Percentiles rank a stretch among this genome's conserved stretches.
phyloP scores from a whole-genome alignment of 164 flowering plant genomes.

The Magnolia kwangsiensis region DNA sequence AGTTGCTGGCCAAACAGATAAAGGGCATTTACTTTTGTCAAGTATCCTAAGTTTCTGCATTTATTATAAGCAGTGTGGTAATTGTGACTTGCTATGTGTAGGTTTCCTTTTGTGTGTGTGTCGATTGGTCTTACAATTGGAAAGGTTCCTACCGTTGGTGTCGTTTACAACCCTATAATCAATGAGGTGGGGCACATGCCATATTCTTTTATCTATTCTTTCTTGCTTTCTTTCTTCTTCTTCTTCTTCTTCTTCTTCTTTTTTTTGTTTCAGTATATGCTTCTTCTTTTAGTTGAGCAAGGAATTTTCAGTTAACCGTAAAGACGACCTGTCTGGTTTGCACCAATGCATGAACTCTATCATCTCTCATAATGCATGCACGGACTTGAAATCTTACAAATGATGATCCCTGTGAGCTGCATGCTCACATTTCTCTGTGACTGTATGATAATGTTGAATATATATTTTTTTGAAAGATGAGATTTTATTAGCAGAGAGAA shows the following conservation, averaged over 20 bases:
- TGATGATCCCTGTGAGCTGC: too few relatives aligned
- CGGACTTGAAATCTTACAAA: too few relatives aligned
- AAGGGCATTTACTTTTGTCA: too few relatives aligned
- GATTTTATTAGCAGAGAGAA: too few relatives aligned
- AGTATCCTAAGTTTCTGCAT: neutral
- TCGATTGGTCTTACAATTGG: slow-evolving; percentile 92
- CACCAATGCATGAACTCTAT: too few relatives aligned
- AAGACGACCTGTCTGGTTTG: too few relatives aligned
- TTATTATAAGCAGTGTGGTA: neutral
- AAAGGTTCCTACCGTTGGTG: slow-evolving; percentile 82
- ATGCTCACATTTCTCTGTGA: too few relatives aligned
- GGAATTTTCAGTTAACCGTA: neutral
- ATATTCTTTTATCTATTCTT: neutral
- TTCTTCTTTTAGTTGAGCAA: neutral
- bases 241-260: neutral
- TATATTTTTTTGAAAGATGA: too few relatives aligned
- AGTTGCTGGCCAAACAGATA: too few relatives aligned
- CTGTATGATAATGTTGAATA: too few relatives aligned
- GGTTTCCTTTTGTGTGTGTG: slow-evolving; percentile 93
- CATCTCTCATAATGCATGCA: too few relatives aligned
- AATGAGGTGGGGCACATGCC: slow-evolving; percentile 59
- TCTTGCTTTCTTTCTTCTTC: neutral
- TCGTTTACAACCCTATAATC: slow-evolving; percentile 91
- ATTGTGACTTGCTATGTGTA: slow-evolving; percentile 18
- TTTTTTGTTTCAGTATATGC: too few relatives aligned